Conservation (phyloP, 2,329 filamentous ascomycete species). For the Sclerotinia glacialis region DNA sequence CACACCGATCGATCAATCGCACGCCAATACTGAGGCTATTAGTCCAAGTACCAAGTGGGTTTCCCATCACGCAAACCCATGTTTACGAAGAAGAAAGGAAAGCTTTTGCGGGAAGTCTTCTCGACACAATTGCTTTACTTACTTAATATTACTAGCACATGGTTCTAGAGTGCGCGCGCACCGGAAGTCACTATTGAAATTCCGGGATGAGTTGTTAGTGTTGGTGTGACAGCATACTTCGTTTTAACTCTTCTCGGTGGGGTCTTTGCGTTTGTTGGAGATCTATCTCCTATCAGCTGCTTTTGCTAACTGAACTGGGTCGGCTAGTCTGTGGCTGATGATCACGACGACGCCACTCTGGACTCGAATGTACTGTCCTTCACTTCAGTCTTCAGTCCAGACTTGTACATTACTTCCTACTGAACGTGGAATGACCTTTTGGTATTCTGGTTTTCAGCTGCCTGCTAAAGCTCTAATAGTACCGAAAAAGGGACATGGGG, state of each 20-base stretch:
- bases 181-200: slow-evolving; percentile 2
- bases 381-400: not conserved
- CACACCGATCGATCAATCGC: not conserved
- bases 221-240: not conserved
- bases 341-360: not conserved
- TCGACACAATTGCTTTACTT: slow-evolving; percentile 2
- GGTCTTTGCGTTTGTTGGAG: not conserved
- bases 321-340: not conserved
- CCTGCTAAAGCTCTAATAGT: not conserved
- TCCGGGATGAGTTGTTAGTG: slow-evolving; percentile 17
- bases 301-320: not conserved
- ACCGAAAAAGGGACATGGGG: not conserved
- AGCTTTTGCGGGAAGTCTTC: not conserved
- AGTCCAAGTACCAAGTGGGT: slow-evolving; percentile 10
- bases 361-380: not conserved
- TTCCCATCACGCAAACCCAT: not conserved
- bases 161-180: not conserved
- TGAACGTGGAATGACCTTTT: slow-evolving; percentile 1
- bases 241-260: not conserved
- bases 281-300: not conserved
- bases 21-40: slow-evolving; percentile 15
- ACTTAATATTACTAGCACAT: not conserved
- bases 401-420: too few species aligned
- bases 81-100: slow-evolving; percentile 1
- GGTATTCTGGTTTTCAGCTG: not conserved